These are phyloP conservation scores for Rhododendron molle DNA, from an alignment of 148 eudicot genomes.

Conservation along the genomic window DNA sequence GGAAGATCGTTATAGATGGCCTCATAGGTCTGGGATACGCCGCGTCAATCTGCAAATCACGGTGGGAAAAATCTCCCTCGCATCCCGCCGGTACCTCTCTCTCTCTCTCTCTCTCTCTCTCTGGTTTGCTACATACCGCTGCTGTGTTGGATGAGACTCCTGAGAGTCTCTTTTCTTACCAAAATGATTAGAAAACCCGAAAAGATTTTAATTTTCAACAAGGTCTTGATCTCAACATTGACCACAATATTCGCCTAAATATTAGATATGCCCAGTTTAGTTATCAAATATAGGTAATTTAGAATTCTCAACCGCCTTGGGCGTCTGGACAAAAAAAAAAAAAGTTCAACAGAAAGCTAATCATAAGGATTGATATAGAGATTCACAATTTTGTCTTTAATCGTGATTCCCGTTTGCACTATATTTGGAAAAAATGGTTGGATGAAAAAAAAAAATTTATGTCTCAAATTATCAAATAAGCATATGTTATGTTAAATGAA, in stretches of 20 bases:
- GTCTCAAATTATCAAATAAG: background rate
- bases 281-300: background rate
- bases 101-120: background rate
- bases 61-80: constrained; percentile 76
- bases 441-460: background rate
- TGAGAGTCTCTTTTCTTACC: background rate
- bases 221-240: too few species aligned
- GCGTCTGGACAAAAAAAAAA: too few species aligned
- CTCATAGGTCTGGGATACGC: constrained; percentile 54
- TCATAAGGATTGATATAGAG: too few species aligned
- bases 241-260: too few species aligned
- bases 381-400: too few species aligned
- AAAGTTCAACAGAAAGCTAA: too few species aligned
- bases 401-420: too few species aligned
- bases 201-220: too few species aligned
- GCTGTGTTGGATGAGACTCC: background rate
- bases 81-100: constrained; percentile 67
- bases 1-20: constrained; percentile 59
- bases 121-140: background rate
- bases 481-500: background rate
- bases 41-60: constrained; percentile 77
- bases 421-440: too few species aligned
- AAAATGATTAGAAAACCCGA: background rate
- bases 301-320: background rate
- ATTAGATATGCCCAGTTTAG: too few species aligned